Base-by-base conservation (phyloP, 768 basidiomycete species). In the Megacollybia marginata region DNA sequence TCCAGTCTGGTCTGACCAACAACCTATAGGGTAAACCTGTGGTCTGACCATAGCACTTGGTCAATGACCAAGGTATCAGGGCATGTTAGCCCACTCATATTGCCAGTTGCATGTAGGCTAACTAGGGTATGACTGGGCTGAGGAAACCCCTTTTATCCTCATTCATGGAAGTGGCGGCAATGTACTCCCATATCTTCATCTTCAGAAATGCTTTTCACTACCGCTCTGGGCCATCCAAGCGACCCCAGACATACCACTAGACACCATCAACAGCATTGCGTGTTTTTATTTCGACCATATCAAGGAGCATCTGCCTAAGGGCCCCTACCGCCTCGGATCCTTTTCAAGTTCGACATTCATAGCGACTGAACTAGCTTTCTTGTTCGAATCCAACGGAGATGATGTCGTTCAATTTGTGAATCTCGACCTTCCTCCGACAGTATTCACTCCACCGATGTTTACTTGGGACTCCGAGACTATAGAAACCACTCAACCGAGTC, bases 241-340 rank as follows among this genome's bases (percentile, higher is more conserved):
- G 5, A 52, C 55, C 3, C 52, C 55, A 15, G 19, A 49, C 10
- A 52, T 48, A 4, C 53, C 53, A 1, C 31, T 52, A 2, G 45
- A 49, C 2, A 44, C 40, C 1, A 11, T 57, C 8, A 5, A 3
- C 12, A 35, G n/a, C 4, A n/a, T 57, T 16, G 48, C 47, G 18
- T 47, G 11, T 32, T 54, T 46, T 15, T 57, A 50, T 48, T 34
- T 42, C 9, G 7, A 44, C 9, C 33, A 50, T 32, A 54, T 54
- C 11, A 48, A 50, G 32, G 46, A 8, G 5, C 52, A 47, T 35
- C 5, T 47, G 10, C 55, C 55, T 9, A 31, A 43, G 5, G 55
- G 55, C 2, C 55, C 55, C 4, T 56, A 56, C 40, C 44, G 48
- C 1, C 10, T 56, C 36, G 53, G 49, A 19, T 49, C 45, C 0